Percentiles rank a stretch among this genome's conserved stretches.
phyloP scores from a whole-genome alignment of 169 alveolate genomes.

The Theileria sp. region DNA sequence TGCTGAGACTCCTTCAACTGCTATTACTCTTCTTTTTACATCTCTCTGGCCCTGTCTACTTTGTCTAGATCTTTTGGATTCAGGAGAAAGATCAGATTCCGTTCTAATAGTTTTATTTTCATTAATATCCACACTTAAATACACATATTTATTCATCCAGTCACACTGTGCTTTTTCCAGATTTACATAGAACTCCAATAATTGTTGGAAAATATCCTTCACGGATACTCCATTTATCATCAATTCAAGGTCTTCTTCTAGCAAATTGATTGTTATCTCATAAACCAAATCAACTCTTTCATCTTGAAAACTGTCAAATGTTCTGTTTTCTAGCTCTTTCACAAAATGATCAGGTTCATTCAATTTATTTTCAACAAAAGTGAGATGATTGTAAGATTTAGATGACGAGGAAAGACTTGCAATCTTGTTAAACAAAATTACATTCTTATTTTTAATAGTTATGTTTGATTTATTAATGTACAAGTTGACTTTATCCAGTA shows the following conservation, averaged over 20 bases:
- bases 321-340: neutral
- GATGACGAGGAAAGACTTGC: neutral
- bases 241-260: neutral
- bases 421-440: neutral
- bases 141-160: neutral
- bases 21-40: conserved; percentile 18
- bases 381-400: no score
- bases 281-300: neutral
- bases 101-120: neutral
- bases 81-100: neutral
- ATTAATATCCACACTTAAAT: neutral
- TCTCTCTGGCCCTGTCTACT: conserved; percentile 25
- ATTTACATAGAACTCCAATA: neutral
- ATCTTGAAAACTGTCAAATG: neutral
- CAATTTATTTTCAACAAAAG: neutral
- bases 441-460: neutral
- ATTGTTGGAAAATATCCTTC: neutral
- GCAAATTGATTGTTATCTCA: neutral
- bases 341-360: neutral
- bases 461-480: neutral
- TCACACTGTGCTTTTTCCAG: neutral
- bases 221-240: neutral
- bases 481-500: neutral
- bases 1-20: conserved; percentile 13
- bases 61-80: neutral